A percentile compares a stretch with the other conserved stretches of the same genome.
Conservation (phyloP, 208 protist genomes). For the Endotrypanum monterogeii region DNA sequence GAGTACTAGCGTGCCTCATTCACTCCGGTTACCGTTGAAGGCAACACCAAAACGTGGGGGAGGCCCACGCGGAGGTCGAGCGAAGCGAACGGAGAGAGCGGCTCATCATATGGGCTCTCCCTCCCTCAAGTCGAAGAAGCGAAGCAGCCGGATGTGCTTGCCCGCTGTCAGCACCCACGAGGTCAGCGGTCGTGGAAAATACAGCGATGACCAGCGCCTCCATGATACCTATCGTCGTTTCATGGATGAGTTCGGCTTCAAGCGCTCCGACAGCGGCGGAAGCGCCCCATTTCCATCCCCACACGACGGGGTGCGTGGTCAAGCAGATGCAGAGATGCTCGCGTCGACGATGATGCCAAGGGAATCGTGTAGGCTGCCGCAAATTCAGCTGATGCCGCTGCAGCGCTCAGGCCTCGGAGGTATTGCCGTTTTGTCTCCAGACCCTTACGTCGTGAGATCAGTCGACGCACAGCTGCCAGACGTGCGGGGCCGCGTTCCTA, state of each 20-base stretch:
- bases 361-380: slow-evolving; percentile 10
- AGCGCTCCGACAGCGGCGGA: slow-evolving; percentile 3
- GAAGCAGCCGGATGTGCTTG: not conserved
- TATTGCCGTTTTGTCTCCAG: slow-evolving; percentile 25
- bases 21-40: not conserved
- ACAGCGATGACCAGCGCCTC: not conserved
- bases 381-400: slow-evolving; percentile 24
- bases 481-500: slow-evolving; percentile 18
- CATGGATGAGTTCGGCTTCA: slow-evolving; percentile 29
- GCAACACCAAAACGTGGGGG: not conserved
- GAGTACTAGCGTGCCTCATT: not conserved
- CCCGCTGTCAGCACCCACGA: slow-evolving; percentile 1
- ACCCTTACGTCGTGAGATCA: slow-evolving; percentile 23
- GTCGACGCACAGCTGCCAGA: slow-evolving; percentile 5
- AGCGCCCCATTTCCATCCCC: slow-evolving; percentile 34
- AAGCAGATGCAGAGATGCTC: slow-evolving; percentile 32
- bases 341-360: slow-evolving; percentile 15
- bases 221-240: slow-evolving; percentile 29
- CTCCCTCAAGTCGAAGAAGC: not conserved
- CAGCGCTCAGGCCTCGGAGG: slow-evolving; percentile 23
- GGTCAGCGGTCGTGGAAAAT: slow-evolving; percentile 11
- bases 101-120: not conserved
- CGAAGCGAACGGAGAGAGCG: no score
- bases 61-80: not conserved
- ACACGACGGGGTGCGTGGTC: slow-evolving; percentile 38